These are phyloP conservation scores for Neurospora africana DNA, from an alignment of 495 filamentous ascomycete species.

Conservation along the genomic window DNA sequence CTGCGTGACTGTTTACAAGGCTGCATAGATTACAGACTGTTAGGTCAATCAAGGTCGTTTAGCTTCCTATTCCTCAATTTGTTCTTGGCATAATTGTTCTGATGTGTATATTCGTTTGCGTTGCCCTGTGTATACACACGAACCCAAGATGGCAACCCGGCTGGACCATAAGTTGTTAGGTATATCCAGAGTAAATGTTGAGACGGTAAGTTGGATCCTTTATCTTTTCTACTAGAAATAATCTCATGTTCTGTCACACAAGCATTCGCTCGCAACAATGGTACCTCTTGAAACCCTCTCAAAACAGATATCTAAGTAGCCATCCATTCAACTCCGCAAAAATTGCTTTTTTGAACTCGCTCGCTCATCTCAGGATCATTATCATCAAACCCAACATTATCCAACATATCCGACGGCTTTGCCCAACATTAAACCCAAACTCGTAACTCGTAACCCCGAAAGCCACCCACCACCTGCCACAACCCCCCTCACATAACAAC, in stretches of 20 bases:
- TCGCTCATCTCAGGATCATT: background rate
- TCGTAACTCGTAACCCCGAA: background rate
- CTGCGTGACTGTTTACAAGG: background rate
- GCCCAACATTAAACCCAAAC: background rate
- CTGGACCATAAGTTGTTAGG: background rate
- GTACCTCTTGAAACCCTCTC: background rate
- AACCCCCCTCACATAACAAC: constrained; percentile 58
- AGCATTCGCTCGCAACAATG: background rate
- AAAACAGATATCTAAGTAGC: background rate
- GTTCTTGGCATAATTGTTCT: background rate
- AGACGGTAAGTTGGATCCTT: background rate
- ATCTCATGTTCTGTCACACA: background rate
- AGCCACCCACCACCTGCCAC: background rate
- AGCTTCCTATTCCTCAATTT: background rate
- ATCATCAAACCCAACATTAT: background rate
- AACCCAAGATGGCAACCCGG: background rate
- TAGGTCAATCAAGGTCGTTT: background rate
- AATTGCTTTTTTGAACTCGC: background rate
- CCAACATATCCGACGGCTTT: background rate
- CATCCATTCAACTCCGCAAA: background rate
- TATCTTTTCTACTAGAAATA: background rate
- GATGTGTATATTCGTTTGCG: background rate
- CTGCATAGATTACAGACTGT: background rate
- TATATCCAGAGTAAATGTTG: background rate
- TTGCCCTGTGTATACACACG: background rate